Evolutionary conservation across 2,329 filamentous ascomycete genomes (phyloP), one percentile per base, ranked within the genome.

Genomic region (Ceratocystis alfenasii): DNA sequence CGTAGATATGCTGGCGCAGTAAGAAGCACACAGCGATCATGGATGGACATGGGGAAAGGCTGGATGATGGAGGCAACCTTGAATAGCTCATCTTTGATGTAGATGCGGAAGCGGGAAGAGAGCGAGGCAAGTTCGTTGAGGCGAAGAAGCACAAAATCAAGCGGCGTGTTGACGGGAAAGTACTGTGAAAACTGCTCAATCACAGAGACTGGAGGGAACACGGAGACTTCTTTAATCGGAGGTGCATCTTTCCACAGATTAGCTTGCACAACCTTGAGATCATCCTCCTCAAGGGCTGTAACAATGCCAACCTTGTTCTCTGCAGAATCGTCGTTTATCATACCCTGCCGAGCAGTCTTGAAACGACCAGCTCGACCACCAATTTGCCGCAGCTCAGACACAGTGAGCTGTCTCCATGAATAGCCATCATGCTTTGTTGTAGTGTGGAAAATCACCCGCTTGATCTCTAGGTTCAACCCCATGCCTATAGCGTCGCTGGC

Each of bases 401-500:
- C 79, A 0, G 81, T 78, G 28, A 99, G 79, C 3, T 79, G 76
- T 17, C 83, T 78, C 36, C 81, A 79, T 4, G 78, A 75, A 0
- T 70, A 72, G 1, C 87, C 87, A 68, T 91, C 82, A 69, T 81
- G 87, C 74, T 96, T 99, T 68, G 80, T 77, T 1, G 86, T 81
- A 0, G 87, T 81, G 72, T 96, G 90, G 70, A 99, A 94, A 65
- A 99, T 83, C 68, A 99, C 83, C 30, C 95, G 88, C 73, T 91
- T 94, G 73, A 96, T 90, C 75, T 86, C 91, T 74, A 99, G 76
- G 72, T 99, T 99, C 25, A 99, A 78, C 0, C 95, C 94, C 93
- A 99, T 97, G 46, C 94, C 94, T 69, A 99, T 93, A 60, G 94
- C 94, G 75, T 96, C 91, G 71, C 90, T 96, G 7, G 95, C 94